A percentile compares a stretch with the other conserved stretches of the same genome.
Evolutionary conservation across 768 basidiomycete genomes (phyloP).

Genomic region (Serendipita vermifera): DNA sequence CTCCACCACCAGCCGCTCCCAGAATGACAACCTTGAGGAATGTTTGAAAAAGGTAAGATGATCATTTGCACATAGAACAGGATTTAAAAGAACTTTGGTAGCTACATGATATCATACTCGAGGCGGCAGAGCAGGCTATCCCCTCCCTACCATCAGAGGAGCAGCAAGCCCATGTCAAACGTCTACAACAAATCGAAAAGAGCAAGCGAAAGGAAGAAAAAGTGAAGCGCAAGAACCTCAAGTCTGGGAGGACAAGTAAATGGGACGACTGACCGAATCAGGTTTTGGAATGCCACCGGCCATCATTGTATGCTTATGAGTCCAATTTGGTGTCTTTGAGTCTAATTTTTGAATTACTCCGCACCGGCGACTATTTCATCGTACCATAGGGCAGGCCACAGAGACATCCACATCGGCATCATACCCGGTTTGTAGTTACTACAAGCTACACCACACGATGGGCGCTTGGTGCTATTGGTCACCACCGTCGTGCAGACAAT

Average conservation of each 20-base stretch:
- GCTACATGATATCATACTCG: not conserved
- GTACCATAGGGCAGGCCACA: too few species aligned
- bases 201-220: not conserved
- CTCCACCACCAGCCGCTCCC: not conserved
- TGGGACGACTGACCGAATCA: constrained; percentile 3
- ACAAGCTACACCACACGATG: too few species aligned
- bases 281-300: too few species aligned
- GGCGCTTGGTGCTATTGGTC: too few species aligned
- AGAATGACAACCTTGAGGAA: not conserved
- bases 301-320: too few species aligned
- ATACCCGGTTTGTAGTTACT: too few species aligned
- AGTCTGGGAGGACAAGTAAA: not conserved
- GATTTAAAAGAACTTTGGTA: not conserved
- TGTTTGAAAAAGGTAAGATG: not conserved
- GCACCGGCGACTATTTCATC: too few species aligned
- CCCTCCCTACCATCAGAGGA: not conserved
- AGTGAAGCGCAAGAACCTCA: not conserved
- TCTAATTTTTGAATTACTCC: too few species aligned
- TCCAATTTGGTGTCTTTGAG: too few species aligned
- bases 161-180: not conserved
- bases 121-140: not conserved
- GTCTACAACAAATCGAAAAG: not conserved
- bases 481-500: too few species aligned
- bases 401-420: too few species aligned
- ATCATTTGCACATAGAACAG: not conserved